A percentile compares a stretch with the other conserved stretches of the same genome.
phyloP scores from a whole-genome alignment of 306 rosid genomes.

The Acacia acuminata region DNA sequence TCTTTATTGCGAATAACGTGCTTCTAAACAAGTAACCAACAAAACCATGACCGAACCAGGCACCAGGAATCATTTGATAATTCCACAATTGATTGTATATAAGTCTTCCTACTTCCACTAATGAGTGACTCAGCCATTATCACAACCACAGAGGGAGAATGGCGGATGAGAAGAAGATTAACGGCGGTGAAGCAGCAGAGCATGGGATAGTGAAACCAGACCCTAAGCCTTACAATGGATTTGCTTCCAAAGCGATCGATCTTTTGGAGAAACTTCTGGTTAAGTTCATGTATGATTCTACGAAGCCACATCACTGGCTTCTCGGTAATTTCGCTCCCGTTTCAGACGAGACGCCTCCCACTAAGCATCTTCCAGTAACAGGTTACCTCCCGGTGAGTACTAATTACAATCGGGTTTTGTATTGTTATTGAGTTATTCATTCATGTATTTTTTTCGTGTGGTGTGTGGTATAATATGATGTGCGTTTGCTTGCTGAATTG shows the following conservation, averaged over 20 bases:
- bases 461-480: not conserved
- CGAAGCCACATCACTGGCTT: conserved; percentile 74
- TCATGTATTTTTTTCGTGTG: not conserved
- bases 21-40: conserved; percentile 21
- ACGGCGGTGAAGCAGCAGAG: not conserved
- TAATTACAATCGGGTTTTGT: conserved; percentile 17
- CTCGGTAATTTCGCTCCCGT: conserved; percentile 82
- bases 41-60: not conserved
- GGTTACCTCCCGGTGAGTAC: conserved; percentile 80
- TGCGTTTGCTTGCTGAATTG: not conserved
- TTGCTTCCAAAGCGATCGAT: conserved; percentile 59
- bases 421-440: not conserved
- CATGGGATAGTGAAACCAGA: conserved; percentile 47
- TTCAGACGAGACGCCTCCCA: conserved; percentile 78
- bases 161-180: conserved; percentile 34
- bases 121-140: not conserved
- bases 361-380: conserved; percentile 55
- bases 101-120: not conserved
- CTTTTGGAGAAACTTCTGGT: conserved; percentile 72
- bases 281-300: conserved; percentile 61
- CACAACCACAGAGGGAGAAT: not conserved
- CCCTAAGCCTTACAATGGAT: conserved; percentile 72
- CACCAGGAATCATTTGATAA: not conserved
- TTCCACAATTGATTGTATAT: not conserved
- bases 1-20: conserved; percentile 13